A percentile compares a stretch with the other conserved stretches of the same genome.
These are phyloP conservation scores for Oryza australiensis DNA, from an alignment of 176 grass and related monocot genomes.

Conservation along the genomic window DNA sequence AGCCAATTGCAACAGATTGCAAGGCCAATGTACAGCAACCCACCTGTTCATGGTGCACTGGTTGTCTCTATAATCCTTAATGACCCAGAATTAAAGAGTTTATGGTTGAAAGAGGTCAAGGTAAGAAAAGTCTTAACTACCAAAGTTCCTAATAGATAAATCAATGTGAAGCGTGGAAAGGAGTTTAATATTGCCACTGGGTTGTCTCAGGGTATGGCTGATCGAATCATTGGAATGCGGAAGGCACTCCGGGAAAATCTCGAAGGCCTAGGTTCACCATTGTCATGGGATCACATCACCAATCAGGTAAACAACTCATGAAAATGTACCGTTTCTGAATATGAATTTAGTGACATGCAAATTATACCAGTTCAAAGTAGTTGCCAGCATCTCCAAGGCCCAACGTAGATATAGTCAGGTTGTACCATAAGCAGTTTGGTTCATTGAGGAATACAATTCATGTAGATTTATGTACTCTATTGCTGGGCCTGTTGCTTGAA, in stretches of 20 bases:
- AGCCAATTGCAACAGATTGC: slow-evolving; percentile 96
- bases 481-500: not conserved
- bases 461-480: not conserved
- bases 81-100: slow-evolving; percentile 83
- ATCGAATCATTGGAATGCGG: slow-evolving; percentile 94
- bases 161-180: not conserved
- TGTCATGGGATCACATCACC: slow-evolving; percentile 93
- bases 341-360: not conserved
- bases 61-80: slow-evolving; percentile 90
- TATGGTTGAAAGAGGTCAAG: slow-evolving; percentile 96
- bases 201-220: slow-evolving; percentile 77
- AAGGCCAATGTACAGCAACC: slow-evolving; percentile 97
- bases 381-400: not conserved
- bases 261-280: slow-evolving; percentile 71
- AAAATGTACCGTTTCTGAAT: slow-evolving; percentile 14
- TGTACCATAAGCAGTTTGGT: slow-evolving; percentile 14
- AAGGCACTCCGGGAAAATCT: slow-evolving; percentile 79
- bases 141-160: not conserved
- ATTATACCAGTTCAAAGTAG: not conserved
- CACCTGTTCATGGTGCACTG: slow-evolving; percentile 84
- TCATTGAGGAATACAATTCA: not conserved
- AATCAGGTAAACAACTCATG: slow-evolving; percentile 71
- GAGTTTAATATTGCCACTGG: not conserved
- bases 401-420: not conserved
- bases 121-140: slow-evolving; percentile 43